These are phyloP conservation scores for Exophiala mesophila DNA, from an alignment of 2,329 filamentous ascomycete species.

Conservation along the genomic window DNA sequence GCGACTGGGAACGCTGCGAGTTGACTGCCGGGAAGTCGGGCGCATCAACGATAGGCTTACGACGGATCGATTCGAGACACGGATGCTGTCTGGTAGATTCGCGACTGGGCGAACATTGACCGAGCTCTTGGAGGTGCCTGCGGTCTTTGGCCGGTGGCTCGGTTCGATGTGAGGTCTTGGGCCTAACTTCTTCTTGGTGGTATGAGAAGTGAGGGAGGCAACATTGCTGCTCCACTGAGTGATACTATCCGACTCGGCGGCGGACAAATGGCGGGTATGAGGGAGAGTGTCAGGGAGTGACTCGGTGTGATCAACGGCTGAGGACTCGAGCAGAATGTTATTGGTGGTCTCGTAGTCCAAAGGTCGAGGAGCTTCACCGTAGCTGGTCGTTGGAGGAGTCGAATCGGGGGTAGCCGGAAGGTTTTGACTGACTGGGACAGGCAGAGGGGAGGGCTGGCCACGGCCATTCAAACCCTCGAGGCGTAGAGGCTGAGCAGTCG, in stretches of 20 bases:
- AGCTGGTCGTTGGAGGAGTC: conserved; percentile 20
- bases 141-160: conserved; percentile 57
- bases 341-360: conserved; percentile 17
- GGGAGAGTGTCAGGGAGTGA: conserved; percentile 7
- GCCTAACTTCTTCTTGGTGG: conserved; percentile 63
- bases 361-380: conserved; percentile 12
- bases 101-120: conserved; percentile 62
- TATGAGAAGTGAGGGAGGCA: conserved; percentile 24
- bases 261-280: conserved; percentile 37
- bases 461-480: conserved; percentile 9
- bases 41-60: conserved; percentile 28
- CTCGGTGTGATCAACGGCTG: conserved; percentile 6
- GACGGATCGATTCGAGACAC: conserved; percentile 51
- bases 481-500: conserved; percentile 4
- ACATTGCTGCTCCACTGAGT: conserved; percentile 42
- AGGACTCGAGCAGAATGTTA: conserved; percentile 16
- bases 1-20: conserved; percentile 38
- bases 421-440: conserved; percentile 6
- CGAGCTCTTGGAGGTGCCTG: conserved; percentile 44
- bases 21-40: conserved; percentile 43
- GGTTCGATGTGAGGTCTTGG: conserved; percentile 69
- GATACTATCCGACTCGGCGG: conserved; percentile 40
- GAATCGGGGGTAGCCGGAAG: conserved; percentile 17
- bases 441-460: conserved; percentile 3
- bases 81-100: conserved; percentile 74